Evolutionary conservation across 2,329 filamentous ascomycete genomes (phyloP).

Genomic region (Arthrobotrys musiformis): DNA sequence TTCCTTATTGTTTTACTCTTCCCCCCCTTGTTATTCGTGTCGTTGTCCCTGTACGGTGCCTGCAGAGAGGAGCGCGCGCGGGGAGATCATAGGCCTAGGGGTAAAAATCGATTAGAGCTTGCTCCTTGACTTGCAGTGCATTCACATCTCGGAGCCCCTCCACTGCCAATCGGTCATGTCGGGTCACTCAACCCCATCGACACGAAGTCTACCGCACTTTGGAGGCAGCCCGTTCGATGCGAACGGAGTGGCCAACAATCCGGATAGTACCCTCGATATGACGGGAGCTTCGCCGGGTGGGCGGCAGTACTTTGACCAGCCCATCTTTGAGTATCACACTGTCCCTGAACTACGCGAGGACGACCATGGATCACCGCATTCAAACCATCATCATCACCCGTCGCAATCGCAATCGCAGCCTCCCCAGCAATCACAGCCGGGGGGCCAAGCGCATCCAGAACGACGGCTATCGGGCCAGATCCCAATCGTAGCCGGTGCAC

Average conservation of each 20-base stretch:
- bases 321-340: constrained; percentile 54
- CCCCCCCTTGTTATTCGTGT: constrained; percentile 37
- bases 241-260: constrained; percentile 51
- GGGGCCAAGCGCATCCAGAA: constrained; percentile 40
- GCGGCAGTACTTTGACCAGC: constrained; percentile 54
- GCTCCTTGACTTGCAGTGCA: constrained; percentile 32
- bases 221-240: constrained; percentile 55
- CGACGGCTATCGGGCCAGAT: constrained; percentile 53
- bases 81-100: constrained; percentile 33
- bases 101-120: constrained; percentile 15
- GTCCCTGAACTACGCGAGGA: constrained; percentile 53
- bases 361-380: constrained; percentile 40
- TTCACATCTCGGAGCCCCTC: constrained; percentile 28
- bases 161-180: constrained; percentile 55
- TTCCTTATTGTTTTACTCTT: constrained; percentile 33
- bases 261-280: constrained; percentile 52
- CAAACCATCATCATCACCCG: constrained; percentile 46
- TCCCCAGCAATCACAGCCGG: constrained; percentile 34
- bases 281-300: constrained; percentile 51
- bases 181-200: constrained; percentile 56
- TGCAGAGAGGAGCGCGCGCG: constrained; percentile 24
- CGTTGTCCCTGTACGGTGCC: constrained; percentile 49
- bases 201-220: constrained; percentile 56
- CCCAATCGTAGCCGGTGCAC: constrained; percentile 53
- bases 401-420: constrained; percentile 47